phyloP scores from a whole-genome alignment of 2,329 filamentous ascomycete species.

The Beauveria caledonica region DNA sequence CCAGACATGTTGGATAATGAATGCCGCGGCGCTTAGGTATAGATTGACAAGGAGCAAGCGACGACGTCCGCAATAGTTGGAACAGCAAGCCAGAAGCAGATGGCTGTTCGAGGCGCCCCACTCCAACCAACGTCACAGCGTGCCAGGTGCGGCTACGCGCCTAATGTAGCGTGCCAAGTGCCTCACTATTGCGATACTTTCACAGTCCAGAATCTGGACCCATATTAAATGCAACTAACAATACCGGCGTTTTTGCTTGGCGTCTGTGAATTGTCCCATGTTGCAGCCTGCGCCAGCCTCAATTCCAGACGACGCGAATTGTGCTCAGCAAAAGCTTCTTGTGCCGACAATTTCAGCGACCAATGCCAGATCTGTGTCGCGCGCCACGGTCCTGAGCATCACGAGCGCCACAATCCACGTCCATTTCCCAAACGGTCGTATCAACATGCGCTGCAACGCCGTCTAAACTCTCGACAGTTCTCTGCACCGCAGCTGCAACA shows the following conservation, averaged over 20 bases:
- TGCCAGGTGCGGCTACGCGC: neutral
- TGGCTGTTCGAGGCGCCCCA: neutral
- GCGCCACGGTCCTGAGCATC: conserved; percentile 5
- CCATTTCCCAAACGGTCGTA: neutral
- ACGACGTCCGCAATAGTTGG: neutral
- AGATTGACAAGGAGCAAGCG: conserved; percentile 3
- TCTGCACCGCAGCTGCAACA: neutral
- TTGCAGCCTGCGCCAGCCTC: conserved; percentile 5
- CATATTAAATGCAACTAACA: conserved; percentile 12
- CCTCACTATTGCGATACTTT: conserved; percentile 5
- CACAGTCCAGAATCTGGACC: neutral
- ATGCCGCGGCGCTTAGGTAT: conserved; percentile 3
- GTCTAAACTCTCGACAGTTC: neutral
- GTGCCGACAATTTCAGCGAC: neutral
- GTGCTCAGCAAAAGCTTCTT: neutral
- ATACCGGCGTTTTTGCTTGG: neutral
- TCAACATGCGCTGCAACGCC: conserved; percentile 7
- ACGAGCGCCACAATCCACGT: neutral
- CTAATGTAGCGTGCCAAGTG: neutral
- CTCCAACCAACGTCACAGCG: conserved; percentile 6
- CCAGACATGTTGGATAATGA: conserved; percentile 27
- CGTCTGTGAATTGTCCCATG: conserved; percentile 4
- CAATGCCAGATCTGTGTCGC: conserved; percentile 2
- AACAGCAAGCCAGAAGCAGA: neutral
- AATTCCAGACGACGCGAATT: conserved; percentile 7